Evolutionary conservation across 164 flowering plant species (phyloP).

Genomic region (Magnolia changhungtana): DNA sequence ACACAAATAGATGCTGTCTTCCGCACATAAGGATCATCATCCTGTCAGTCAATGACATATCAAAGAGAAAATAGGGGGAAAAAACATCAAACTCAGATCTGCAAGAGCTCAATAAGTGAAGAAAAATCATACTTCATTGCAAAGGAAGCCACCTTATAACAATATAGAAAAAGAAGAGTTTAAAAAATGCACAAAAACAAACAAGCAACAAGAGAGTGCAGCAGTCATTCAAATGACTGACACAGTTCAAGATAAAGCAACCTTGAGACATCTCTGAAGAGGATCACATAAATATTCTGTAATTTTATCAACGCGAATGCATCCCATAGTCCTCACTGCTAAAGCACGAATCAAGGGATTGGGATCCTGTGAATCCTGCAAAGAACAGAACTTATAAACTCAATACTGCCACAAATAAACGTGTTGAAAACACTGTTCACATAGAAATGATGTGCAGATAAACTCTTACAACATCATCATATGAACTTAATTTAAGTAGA

Average conservation of each 20-base stretch:
- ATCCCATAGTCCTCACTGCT: slow-evolving; percentile 99
- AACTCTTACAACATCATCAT: background rate
- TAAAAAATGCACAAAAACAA: background rate
- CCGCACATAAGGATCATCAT: slow-evolving; percentile 99
- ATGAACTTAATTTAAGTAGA: background rate
- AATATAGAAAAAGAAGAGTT: background rate
- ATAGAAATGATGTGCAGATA: background rate
- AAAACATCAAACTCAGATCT: background rate
- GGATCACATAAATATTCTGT: slow-evolving; percentile 99
- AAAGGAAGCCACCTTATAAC: background rate
- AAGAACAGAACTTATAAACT: slow-evolving; percentile 2
- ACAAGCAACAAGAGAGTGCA: background rate
- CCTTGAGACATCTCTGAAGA: slow-evolving; percentile 98
- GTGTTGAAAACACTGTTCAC: background rate
- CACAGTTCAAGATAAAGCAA: slow-evolving; percentile 18
- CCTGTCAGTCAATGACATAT: slow-evolving; percentile 43
- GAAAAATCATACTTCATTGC: background rate
- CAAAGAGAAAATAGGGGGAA: slow-evolving; percentile 4
- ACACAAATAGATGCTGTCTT: slow-evolving; percentile 99
- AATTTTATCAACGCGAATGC: slow-evolving; percentile 99
- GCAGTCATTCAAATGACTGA: background rate
- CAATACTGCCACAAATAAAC: background rate
- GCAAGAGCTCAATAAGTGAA: too few relatives aligned
- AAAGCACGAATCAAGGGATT: slow-evolving; percentile 96
- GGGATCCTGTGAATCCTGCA: slow-evolving; percentile 99